Evolutionary conservation across 2,329 filamentous ascomycete species (phyloP), one percentile per base, ranked within the genome.

Genomic region (Hypoxylon sp.): DNA sequence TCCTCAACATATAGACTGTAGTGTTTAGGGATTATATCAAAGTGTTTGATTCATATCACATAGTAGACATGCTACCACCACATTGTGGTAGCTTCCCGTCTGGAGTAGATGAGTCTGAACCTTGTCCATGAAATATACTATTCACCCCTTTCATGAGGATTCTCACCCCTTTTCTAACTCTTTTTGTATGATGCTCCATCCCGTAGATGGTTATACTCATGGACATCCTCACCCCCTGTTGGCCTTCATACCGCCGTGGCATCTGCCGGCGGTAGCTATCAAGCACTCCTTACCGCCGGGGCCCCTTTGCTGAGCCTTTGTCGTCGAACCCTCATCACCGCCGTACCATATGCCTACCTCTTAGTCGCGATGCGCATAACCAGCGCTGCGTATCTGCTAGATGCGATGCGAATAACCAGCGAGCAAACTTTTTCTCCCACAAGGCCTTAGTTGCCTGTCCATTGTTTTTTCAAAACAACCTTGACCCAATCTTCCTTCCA

Each of bases 311-410:
- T 24, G 1, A 20, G 20, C 44, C 22, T 12, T 33, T 48, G 16
- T n/a, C 24, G 51, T 46, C 42, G 20, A 4, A 12, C 11, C 30
- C 30, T 33, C 11, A 18, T 26, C 12, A 26, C 42, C 42, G 36
- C 16, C 30, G 12, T 33, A 18, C 6, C 20, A 46, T 46, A 46
- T 52, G 28, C 40, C 7, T 26, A 33, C 44, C 50, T 44, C 24
- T 49, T 50, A 55, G 8, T 36, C n/a, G 50, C 58, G 58, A 61
- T 61, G 33, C 51, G 24, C 24, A 30, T 48, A 61, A 26, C 49
- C 49, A 61, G 32, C 42, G 33, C n/a, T 52, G 28, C 40, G 11
- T 26, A 33, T 42, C 50, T 44, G 32, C 42, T 50, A 55, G 8
- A 28, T 11, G 50, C 58, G 58, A 61, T 61, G 33, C 51, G 24